Evolutionary conservation across 2,329 filamentous ascomycete species (phyloP).

Genomic region (Fusarium sambucinum): DNA sequence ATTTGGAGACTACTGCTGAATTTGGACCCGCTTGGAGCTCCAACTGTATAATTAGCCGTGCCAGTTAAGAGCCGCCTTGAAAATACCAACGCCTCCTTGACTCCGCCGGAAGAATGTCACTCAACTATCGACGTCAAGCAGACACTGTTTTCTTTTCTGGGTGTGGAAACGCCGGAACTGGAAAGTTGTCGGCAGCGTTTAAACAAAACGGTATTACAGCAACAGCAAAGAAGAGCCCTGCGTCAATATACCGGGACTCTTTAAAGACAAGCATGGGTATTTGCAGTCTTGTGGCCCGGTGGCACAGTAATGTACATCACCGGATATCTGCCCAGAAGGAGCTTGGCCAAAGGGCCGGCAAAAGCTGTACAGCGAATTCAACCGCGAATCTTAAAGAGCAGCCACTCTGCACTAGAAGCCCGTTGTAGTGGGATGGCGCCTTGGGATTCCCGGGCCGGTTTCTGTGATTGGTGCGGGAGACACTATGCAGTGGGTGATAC

Average conservation of each 20-base stretch:
- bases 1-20: slow-evolving; percentile 31
- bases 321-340: slow-evolving; percentile 36
- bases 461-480: slow-evolving; percentile 51
- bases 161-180: slow-evolving; percentile 35
- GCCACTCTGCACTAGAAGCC: slow-evolving; percentile 36
- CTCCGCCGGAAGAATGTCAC: slow-evolving; percentile 42
- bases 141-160: slow-evolving; percentile 19
- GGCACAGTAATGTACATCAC: slow-evolving; percentile 10
- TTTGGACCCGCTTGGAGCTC: slow-evolving; percentile 42
- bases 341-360: slow-evolving; percentile 31
- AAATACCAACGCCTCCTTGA: slow-evolving; percentile 36
- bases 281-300: slow-evolving; percentile 8
- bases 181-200: slow-evolving; percentile 37
- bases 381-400: slow-evolving; percentile 38
- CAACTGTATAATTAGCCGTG: slow-evolving; percentile 43
- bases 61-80: slow-evolving; percentile 45
- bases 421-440: slow-evolving; percentile 43
- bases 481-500: slow-evolving; percentile 43
- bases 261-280: slow-evolving; percentile 20
- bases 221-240: slow-evolving; percentile 12
- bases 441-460: slow-evolving; percentile 29
- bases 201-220: neutral
- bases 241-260: slow-evolving; percentile 30
- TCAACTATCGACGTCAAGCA: slow-evolving; percentile 12
- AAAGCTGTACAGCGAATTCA: slow-evolving; percentile 34